phyloP scores from a whole-genome alignment of 495 filamentous ascomycete species.

The Trichoderma reesei region DNA sequence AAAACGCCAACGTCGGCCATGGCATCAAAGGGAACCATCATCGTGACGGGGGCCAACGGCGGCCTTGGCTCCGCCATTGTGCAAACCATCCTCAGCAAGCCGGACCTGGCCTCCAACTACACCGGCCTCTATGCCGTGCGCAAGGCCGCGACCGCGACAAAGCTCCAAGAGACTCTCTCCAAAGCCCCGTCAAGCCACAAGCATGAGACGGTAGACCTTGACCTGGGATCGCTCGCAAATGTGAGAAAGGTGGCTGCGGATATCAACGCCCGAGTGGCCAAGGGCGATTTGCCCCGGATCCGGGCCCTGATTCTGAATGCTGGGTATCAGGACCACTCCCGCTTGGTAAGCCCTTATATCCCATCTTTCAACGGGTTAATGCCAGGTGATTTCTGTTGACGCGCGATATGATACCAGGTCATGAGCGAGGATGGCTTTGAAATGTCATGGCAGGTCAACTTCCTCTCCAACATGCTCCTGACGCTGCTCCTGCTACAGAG shows the following conservation, averaged over 20 bases:
- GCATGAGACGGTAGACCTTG: constrained; percentile 26
- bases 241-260: constrained; percentile 30
- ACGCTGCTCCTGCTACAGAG: constrained; percentile 33
- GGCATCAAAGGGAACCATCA: constrained; percentile 29
- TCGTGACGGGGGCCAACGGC: constrained; percentile 47
- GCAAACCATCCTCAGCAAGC: constrained; percentile 32
- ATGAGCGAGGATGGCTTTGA: constrained; percentile 32
- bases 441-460: constrained; percentile 36
- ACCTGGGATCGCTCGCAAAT: constrained; percentile 31
- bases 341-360: background rate
- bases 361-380: background rate
- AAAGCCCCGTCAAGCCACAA: constrained; percentile 20
- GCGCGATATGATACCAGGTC: constrained; percentile 11
- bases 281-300: constrained; percentile 30
- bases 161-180: constrained; percentile 21
- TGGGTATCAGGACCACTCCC: constrained; percentile 25
- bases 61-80: constrained; percentile 38
- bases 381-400: background rate
- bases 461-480: constrained; percentile 36
- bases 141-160: constrained; percentile 26
- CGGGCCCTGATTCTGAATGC: constrained; percentile 37
- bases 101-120: constrained; percentile 26
- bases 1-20: background rate
- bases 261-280: constrained; percentile 28
- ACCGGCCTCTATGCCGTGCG: constrained; percentile 33